These are phyloP conservation scores for Ceriops decandra DNA, from an alignment of 345 rosid species.

Conservation along the genomic window DNA sequence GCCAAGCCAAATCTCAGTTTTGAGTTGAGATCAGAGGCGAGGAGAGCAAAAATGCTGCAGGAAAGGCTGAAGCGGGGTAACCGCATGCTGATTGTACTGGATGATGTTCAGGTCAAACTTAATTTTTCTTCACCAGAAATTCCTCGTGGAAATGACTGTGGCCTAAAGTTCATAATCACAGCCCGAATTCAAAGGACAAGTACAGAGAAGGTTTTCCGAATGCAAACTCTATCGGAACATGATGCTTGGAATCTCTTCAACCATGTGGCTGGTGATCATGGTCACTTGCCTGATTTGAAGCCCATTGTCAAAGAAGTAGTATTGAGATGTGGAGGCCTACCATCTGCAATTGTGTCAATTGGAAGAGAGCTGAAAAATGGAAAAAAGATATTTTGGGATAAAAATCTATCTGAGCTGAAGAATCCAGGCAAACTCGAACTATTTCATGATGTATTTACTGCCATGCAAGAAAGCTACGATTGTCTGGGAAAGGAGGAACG, in stretches of 20 bases:
- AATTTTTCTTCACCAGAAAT: no score
- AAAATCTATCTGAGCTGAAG: not conserved
- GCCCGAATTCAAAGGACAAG: no score
- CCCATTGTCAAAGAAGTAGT: not conserved
- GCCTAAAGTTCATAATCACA: no score
- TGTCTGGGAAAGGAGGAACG: not conserved
- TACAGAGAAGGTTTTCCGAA: no score
- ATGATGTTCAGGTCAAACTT: no score
- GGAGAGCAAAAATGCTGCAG: no score
- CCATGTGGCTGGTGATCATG: not conserved
- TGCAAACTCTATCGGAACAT: no score
- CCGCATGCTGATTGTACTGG: no score
- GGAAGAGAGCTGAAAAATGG: constrained; percentile 6
- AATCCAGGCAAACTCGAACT: not conserved
- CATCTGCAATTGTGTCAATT: constrained; percentile 8
- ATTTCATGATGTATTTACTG: not conserved
- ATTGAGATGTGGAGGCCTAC: constrained; percentile 12
- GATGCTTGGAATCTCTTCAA: constrained; percentile 17
- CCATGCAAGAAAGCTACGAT: not conserved
- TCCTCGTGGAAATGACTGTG: no score
- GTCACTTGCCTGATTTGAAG: not conserved
- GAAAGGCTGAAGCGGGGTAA: no score
- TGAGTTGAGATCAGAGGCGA: no score
- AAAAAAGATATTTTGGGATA: not conserved
- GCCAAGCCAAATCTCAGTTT: no score